Percentiles rank a stretch among this genome's conserved stretches.
These are phyloP conservation scores for Penicillium psychrofluorescens DNA, from an alignment of 495 filamentous ascomycete genomes.

Conservation along the genomic window DNA sequence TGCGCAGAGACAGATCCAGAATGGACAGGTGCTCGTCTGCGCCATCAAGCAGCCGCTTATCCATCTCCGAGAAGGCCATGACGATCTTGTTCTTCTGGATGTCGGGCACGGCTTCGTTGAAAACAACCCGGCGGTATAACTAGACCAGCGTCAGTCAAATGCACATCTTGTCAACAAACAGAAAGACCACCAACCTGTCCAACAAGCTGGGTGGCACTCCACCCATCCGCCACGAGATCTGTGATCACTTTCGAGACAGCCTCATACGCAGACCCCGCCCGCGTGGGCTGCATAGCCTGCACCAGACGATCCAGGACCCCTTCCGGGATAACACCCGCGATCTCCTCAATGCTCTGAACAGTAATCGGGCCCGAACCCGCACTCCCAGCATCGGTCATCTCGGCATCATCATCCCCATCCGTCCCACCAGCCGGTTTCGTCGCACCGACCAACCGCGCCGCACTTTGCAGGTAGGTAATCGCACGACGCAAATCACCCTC, in stretches of 20 bases:
- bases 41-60: conserved; percentile 95
- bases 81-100: conserved; percentile 87
- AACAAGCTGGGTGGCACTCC: conserved; percentile 90
- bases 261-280: conserved; percentile 57
- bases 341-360: conserved; percentile 77
- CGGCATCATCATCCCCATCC: conserved; percentile 43
- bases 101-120: conserved; percentile 75
- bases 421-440: conserved; percentile 27
- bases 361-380: conserved; percentile 46
- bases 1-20: conserved; percentile 72
- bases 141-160: conserved; percentile 24
- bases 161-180: background rate
- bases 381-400: conserved; percentile 37
- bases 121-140: conserved; percentile 78
- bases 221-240: conserved; percentile 92
- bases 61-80: conserved; percentile 81
- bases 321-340: conserved; percentile 87
- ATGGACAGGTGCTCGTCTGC: conserved; percentile 91
- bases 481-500: conserved; percentile 94
- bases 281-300: conserved; percentile 69
- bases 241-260: conserved; percentile 70
- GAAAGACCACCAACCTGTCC: conserved; percentile 51
- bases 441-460: conserved; percentile 70
- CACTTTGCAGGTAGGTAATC: conserved; percentile 92
- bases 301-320: conserved; percentile 60